Conservation (phyloP, 441 rosid species). For the Gossypium aridum region DNA sequence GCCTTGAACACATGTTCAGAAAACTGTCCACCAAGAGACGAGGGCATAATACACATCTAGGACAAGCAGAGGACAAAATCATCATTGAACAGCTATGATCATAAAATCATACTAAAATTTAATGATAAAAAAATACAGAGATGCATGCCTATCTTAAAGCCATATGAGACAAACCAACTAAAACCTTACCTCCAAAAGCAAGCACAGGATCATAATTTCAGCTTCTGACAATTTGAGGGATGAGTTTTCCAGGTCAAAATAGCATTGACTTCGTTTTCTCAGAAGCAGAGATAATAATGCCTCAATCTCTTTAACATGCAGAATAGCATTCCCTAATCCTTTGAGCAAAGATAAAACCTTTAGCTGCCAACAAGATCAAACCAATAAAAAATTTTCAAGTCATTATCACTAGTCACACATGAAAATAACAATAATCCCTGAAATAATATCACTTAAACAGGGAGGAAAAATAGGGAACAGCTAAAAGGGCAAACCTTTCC, state of each 20-base stretch:
- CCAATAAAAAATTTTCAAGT: neutral
- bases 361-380: slow-evolving; percentile 49
- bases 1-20: slow-evolving; percentile 49
- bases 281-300: slow-evolving; percentile 58
- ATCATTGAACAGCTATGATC: slow-evolving; percentile 6
- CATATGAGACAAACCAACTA: neutral
- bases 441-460: neutral
- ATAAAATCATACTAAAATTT: neutral
- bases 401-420: neutral
- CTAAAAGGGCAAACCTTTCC: slow-evolving; percentile 59
- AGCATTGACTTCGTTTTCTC: slow-evolving; percentile 48
- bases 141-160: neutral
- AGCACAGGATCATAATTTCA: slow-evolving; percentile 71
- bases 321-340: slow-evolving; percentile 62
- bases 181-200: slow-evolving; percentile 76
- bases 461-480: neutral
- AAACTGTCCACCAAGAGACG: slow-evolving; percentile 30
- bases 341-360: slow-evolving; percentile 66
- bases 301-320: slow-evolving; percentile 54
- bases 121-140: slow-evolving; percentile 6
- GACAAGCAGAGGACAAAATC: slow-evolving; percentile 21
- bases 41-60: slow-evolving; percentile 51
- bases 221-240: slow-evolving; percentile 45
- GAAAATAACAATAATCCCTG: neutral
- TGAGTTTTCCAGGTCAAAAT: slow-evolving; percentile 36